Percentiles rank a stretch among this genome's conserved stretches.
Conservation (phyloP, 495 filamentous ascomycete species). For the Hyphodiscus hymeniophilus region DNA sequence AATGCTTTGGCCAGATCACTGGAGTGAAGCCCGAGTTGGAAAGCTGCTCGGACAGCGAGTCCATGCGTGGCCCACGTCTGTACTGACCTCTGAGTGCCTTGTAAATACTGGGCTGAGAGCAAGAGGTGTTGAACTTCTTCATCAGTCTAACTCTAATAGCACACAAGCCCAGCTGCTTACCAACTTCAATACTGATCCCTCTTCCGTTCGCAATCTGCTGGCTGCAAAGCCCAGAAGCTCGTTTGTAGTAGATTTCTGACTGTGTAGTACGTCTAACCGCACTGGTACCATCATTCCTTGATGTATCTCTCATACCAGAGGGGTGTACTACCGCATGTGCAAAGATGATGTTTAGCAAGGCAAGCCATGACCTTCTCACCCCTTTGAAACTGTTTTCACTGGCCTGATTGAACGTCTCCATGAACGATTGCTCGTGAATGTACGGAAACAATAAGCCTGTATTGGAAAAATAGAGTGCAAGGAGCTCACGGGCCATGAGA, state of each 20-base stretch:
- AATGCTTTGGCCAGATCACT: constrained; percentile 20
- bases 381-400: constrained; percentile 21
- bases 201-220: constrained; percentile 24
- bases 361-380: constrained; percentile 26
- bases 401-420: constrained; percentile 28
- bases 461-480: constrained; percentile 28
- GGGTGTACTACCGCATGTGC: constrained; percentile 21
- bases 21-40: constrained; percentile 32
- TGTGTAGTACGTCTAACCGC: constrained; percentile 7
- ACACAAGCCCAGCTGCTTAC: constrained; percentile 16
- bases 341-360: constrained; percentile 22
- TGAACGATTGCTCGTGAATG: constrained; percentile 27
- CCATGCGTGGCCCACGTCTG: constrained; percentile 33
- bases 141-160: constrained; percentile 1
- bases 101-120: constrained; percentile 29
- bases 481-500: constrained; percentile 18
- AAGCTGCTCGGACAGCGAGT: constrained; percentile 29
- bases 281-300: not conserved
- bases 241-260: constrained; percentile 30
- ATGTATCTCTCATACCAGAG: too few species aligned
- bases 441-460: constrained; percentile 31
- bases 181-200: constrained; percentile 28
- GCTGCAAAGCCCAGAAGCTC: constrained; percentile 21
- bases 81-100: constrained; percentile 32
- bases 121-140: constrained; percentile 28